These are phyloP conservation scores for Candida insectalens DNA, from an alignment of 805 yeast genomes.

Conservation along the genomic window DNA sequence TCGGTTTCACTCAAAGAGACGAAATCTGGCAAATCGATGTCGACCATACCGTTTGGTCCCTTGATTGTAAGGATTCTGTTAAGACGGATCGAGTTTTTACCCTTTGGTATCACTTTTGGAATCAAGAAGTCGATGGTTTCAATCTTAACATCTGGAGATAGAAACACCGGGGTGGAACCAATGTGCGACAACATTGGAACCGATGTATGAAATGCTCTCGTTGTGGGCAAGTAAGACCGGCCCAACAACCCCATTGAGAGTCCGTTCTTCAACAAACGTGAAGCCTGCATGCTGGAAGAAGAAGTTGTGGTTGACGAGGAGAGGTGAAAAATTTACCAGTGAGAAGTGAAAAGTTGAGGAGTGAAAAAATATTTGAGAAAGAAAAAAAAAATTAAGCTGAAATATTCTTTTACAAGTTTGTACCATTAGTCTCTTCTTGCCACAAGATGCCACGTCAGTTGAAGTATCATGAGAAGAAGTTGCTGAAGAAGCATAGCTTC, in stretches of 20 bases:
- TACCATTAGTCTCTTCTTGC: not conserved
- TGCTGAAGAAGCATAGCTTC: conserved; percentile 91
- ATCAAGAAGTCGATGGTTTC: conserved; percentile 36
- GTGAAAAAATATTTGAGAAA: not conserved
- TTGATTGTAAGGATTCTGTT: conserved; percentile 48
- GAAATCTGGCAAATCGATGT: conserved; percentile 64
- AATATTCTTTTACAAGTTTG: conserved; percentile 1
- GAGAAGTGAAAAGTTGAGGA: not conserved
- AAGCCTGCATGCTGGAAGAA: too few species aligned
- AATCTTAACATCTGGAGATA: conserved; percentile 53
- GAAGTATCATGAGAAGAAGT: conserved; percentile 91
- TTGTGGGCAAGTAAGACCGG: too few species aligned
- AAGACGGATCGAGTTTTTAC: conserved; percentile 47
- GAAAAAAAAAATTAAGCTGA: conserved; percentile 1
- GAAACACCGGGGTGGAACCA: conserved; percentile 68
- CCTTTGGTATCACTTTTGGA: conserved; percentile 58
- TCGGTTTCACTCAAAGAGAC: conserved; percentile 33
- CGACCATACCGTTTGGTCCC: conserved; percentile 73
- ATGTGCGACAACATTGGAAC: conserved; percentile 44
- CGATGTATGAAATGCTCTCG: conserved; percentile 27
- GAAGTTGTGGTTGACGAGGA: not conserved
- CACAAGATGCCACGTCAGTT: conserved; percentile 73
- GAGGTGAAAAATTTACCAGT: not conserved
- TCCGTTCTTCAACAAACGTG: too few species aligned
- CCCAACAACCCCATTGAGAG: too few species aligned